phyloP scores from a whole-genome alignment of 1,284 basidiomycete genomes.

The Xerocomus nothofagi region DNA sequence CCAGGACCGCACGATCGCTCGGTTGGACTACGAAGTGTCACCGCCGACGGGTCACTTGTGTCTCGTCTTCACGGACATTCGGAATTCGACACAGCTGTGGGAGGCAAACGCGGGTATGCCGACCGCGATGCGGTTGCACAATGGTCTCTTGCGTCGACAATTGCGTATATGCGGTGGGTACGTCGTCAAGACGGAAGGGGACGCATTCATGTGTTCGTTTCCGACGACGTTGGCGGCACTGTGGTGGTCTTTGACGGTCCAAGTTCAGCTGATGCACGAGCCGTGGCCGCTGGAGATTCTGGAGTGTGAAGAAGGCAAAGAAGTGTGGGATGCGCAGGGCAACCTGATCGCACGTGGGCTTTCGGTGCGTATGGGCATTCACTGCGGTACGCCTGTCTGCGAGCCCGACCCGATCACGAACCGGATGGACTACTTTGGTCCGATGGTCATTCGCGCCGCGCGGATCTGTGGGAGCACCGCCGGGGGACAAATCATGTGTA shows the following conservation, averaged over 20 bases:
- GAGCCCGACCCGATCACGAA: conserved; percentile 92
- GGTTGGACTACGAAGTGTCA: conserved; percentile 80
- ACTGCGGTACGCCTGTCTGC: conserved; percentile 90
- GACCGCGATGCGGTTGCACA: conserved; percentile 92
- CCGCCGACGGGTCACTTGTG: conserved; percentile 90
- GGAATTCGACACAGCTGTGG: conserved; percentile 97
- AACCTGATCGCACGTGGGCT: conserved; percentile 84
- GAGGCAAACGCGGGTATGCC: conserved; percentile 97
- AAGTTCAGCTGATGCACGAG: conserved; percentile 82
- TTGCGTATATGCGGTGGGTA: conserved; percentile 94
- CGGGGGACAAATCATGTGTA: conserved; percentile 95
- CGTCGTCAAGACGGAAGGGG: conserved; percentile 99
- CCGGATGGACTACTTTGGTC: conserved; percentile 97
- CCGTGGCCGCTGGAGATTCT: conserved; percentile 95
- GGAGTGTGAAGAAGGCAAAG: conserved; percentile 89
- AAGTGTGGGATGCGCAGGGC: conserved; percentile 70
- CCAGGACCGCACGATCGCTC: conserved; percentile 52
- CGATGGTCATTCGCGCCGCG: conserved; percentile 91
- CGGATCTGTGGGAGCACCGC: conserved; percentile 83
- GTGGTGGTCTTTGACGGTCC: conserved; percentile 91
- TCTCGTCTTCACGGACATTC: conserved; percentile 97
- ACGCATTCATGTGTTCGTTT: conserved; percentile 99
- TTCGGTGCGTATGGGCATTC: conserved; percentile 97
- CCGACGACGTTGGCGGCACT: conserved; percentile 85
- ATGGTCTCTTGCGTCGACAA: conserved; percentile 83